These are phyloP conservation scores for Penicillium sp. DNA, from an alignment of 2,329 filamentous ascomycete genomes.

Conservation along the genomic window DNA sequence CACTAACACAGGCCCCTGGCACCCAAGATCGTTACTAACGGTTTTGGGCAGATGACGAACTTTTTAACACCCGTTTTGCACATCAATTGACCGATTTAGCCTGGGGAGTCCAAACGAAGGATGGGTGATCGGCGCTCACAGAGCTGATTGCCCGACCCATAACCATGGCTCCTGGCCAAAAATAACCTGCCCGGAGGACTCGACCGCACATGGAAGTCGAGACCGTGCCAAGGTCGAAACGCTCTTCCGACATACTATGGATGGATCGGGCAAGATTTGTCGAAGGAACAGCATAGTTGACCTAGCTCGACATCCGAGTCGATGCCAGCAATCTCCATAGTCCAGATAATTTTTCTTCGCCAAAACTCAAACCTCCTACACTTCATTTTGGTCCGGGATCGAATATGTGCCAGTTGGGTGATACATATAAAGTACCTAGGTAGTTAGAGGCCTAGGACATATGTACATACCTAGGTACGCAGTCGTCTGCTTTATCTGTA, in stretches of 20 bases:
- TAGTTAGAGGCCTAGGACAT: too few species aligned
- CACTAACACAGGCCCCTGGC: neutral
- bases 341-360: neutral
- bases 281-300: neutral
- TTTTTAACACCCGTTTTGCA: neutral
- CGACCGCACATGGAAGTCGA: neutral
- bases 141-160: neutral
- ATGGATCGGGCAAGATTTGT: slow-evolving; percentile 1
- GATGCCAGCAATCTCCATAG: neutral
- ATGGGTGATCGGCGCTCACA: slow-evolving; percentile 5
- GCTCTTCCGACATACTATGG: neutral
- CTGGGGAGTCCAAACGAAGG: neutral
- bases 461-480: too few species aligned
- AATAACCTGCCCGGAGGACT: neutral
- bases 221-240: neutral
- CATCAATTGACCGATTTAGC: neutral
- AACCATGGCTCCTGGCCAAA: too few species aligned
- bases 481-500: too few species aligned
- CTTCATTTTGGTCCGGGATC: neutral
- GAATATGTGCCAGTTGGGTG: neutral
- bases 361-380: neutral
- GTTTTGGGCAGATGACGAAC: neutral
- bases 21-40: neutral
- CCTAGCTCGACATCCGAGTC: neutral
- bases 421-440: too few species aligned